Base-by-base conservation (phyloP, 2,329 filamentous ascomycete genomes). In the Xylariaceae sp. region DNA sequence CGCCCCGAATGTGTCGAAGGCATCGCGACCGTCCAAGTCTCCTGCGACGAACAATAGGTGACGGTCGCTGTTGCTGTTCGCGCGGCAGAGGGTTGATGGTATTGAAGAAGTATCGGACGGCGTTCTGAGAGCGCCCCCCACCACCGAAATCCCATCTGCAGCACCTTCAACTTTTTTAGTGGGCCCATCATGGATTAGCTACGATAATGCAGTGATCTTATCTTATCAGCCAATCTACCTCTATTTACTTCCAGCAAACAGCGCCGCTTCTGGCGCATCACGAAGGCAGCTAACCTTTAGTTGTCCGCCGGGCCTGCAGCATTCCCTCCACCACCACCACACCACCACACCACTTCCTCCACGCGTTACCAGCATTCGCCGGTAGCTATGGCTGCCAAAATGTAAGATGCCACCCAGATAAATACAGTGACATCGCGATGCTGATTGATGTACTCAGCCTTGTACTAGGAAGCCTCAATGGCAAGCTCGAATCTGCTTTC, bases 381-480 rank as follows among this genome's bases (percentile, higher is more conserved):
- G 11, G 11, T 26, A 6, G 22, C 22, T 6, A 76, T 76, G 72
- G 68, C 68, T 50, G 64, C 69, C 34, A 76, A 76, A 56, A 66
- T 75, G 72, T 75, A 59, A 55, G 68, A 6, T 6, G 11, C 48
- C 0, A 15, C 30, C 13, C 15, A 7, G 13, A 3, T 16, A 18
- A 13, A 26, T 26, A 11, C 22, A 26, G 6, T 26, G 22, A 18
- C 6, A 19, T 30, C 13, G 22, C n/a, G 4, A 24, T 39, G 17
- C 39, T 48, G 39, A 49, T 22, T 11, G 18, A 19, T 12, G 9
- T 24, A 18, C 24, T 24, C 48, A 89, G 85, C 43, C 82, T 93
- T 55, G 88, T 96, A 30, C 70, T 95, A 47, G 93, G 93, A 43
- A 82, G 82, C 60, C 74, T 95, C 50, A 84, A 89, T 60, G 91